Percentiles rank a stretch among this genome's conserved stretches.
Conservation (phyloP, 768 basidiomycete species). For the Russula earlei region DNA sequence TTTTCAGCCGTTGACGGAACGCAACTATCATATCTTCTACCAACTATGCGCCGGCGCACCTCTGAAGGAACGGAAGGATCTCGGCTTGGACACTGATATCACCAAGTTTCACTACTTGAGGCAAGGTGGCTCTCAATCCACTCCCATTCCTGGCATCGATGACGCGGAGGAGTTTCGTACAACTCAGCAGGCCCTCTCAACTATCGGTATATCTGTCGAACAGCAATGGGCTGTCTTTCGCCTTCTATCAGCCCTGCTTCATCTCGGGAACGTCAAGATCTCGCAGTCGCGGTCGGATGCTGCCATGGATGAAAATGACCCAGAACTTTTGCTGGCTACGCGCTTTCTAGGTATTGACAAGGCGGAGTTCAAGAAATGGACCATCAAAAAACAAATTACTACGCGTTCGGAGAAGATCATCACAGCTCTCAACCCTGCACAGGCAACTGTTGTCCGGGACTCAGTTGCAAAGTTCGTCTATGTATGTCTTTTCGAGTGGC, state of each 20-base stretch:
- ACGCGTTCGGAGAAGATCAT: constrained; percentile 95
- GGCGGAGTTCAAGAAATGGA: constrained; percentile 98
- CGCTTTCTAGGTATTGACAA: constrained; percentile 84
- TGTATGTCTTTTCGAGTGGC: constrained; percentile 97
- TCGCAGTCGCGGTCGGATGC: constrained; percentile 75
- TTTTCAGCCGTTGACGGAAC: constrained; percentile 92
- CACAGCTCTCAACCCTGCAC: constrained; percentile 71
- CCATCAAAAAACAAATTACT: constrained; percentile 92
- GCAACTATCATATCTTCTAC: constrained; percentile 99
- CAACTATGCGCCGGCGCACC: constrained; percentile 97
- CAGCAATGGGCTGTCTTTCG: constrained; percentile 98
- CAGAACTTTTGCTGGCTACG: constrained; percentile 71
- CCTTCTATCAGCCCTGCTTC: constrained; percentile 83
- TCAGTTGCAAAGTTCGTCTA: constrained; percentile 98
- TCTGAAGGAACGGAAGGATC: constrained; percentile 87
- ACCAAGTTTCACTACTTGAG: constrained; percentile 86
- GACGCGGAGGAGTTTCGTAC: constrained; percentile 91
- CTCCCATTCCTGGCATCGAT: constrained; percentile 86
- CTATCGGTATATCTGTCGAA: constrained; percentile 95
- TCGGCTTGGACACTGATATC: constrained; percentile 80
- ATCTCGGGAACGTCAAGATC: constrained; percentile 97
- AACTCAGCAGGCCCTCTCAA: constrained; percentile 91
- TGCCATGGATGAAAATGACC: constrained; percentile 71
- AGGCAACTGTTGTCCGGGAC: constrained; percentile 90
- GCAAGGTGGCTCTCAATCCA: constrained; percentile 84